Evolutionary conservation across 306 rosid genomes (phyloP).

Genomic region (Cucumis melo): DNA sequence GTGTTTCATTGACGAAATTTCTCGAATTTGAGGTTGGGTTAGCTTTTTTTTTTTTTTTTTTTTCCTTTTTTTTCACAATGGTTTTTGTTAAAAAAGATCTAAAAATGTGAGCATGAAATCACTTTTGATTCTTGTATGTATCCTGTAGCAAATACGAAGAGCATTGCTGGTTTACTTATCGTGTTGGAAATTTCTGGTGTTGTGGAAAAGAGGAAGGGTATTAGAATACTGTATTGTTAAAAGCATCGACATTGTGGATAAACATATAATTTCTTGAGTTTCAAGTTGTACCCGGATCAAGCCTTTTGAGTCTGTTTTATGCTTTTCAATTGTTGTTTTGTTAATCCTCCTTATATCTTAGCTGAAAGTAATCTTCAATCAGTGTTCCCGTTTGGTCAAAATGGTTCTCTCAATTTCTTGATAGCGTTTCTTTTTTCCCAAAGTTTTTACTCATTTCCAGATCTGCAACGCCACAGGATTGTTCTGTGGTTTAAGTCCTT

Average conservation of each 20-base stretch:
- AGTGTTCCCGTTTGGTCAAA: neutral
- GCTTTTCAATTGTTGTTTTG: neutral
- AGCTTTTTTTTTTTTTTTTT: neutral
- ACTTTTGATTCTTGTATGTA: neutral
- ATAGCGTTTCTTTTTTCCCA: neutral
- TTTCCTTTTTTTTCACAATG: neutral
- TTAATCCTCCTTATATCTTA: neutral
- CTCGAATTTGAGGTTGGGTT: slow-evolving; percentile 1
- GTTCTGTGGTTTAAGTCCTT: neutral
- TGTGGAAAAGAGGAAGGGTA: neutral
- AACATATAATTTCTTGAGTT: neutral
- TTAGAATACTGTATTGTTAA: neutral
- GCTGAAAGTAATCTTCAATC: neutral
- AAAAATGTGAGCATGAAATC: neutral
- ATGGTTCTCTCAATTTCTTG: neutral
- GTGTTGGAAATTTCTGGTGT: neutral
- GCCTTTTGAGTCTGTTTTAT: neutral
- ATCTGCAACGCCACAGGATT: neutral
- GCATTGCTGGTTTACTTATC: neutral
- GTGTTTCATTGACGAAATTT: neutral
- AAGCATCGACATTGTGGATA: neutral
- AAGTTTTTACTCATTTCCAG: neutral
- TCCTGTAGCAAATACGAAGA: neutral
- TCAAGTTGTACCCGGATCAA: neutral
- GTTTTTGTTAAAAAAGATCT: neutral